These are phyloP conservation scores for Rhinocladiella similis DNA, from an alignment of 2,329 filamentous ascomycete genomes.

Conservation along the genomic window DNA sequence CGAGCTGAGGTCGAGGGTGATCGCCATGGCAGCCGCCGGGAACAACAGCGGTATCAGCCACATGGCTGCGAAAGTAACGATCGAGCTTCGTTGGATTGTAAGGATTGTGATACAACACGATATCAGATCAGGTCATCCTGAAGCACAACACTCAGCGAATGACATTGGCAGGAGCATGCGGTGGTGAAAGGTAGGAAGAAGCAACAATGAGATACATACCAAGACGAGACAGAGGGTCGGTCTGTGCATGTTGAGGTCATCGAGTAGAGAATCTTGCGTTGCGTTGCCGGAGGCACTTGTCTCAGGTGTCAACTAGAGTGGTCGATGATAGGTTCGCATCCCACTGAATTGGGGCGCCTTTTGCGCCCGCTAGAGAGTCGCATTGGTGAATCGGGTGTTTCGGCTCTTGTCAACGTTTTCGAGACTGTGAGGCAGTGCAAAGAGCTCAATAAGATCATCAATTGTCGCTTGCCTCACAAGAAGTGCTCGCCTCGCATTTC, in stretches of 20 bases:
- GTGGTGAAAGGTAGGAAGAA: not conserved
- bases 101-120: too few species aligned
- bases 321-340: not conserved
- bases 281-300: not conserved
- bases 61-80: not conserved
- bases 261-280: not conserved
- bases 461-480: not conserved
- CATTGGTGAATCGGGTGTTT: not conserved
- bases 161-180: not conserved
- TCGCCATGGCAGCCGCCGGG: slow-evolving; percentile 8
- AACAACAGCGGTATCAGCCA: not conserved
- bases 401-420: not conserved
- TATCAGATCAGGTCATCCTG: not conserved
- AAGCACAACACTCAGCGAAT: not conserved
- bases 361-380: not conserved
- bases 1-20: slow-evolving; percentile 13
- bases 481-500: too few species aligned
- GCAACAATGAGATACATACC: not conserved
- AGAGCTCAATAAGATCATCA: not conserved
- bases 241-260: not conserved
- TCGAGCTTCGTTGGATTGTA: too few species aligned
- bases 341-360: not conserved
- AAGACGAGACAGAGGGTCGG: not conserved
- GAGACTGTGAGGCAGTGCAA: not conserved
- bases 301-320: not conserved